These are phyloP conservation scores for Oryza punctata DNA, from an alignment of 176 grass and related monocot species.

Conservation along the genomic window DNA sequence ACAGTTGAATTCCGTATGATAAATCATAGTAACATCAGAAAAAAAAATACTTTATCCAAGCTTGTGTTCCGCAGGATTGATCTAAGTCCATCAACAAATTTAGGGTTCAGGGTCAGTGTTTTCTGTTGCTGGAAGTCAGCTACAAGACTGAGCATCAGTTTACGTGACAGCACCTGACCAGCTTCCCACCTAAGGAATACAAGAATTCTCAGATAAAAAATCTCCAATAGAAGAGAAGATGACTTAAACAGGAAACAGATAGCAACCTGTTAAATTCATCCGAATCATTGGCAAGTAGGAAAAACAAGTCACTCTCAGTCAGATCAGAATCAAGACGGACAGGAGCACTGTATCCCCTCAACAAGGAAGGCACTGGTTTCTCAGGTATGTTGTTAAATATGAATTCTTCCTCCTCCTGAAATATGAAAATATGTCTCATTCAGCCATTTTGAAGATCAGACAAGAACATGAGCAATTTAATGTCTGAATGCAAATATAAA, in stretches of 20 bases:
- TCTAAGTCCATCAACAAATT: conserved; percentile 85
- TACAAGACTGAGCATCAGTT: conserved; percentile 95
- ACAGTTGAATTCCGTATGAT: not conserved
- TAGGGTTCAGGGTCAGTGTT: conserved; percentile 69
- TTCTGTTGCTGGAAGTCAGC: conserved; percentile 88
- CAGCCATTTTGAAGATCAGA: conserved; percentile 15
- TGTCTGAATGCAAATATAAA: conserved; percentile 2
- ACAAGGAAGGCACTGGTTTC: conserved; percentile 85
- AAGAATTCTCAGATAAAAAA: conserved; percentile 29
- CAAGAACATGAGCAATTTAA: not conserved
- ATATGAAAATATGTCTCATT: conserved; percentile 41
- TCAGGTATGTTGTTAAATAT: conserved; percentile 75
- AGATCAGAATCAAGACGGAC: conserved; percentile 97
- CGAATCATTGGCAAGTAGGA: conserved; percentile 96
- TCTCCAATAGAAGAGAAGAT: conserved; percentile 11
- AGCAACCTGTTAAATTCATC: conserved; percentile 96
- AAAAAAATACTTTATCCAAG: conserved; percentile 78
- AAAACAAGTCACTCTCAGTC: conserved; percentile 80
- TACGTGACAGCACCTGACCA: conserved; percentile 89
- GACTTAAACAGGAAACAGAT: not conserved
- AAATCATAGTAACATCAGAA: conserved; percentile 18
- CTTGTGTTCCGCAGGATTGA: conserved; percentile 67
- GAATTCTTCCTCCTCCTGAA: conserved; percentile 92
- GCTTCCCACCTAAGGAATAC: conserved; percentile 84
- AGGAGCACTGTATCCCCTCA: conserved; percentile 92